Percentiles rank a stretch among this genome's conserved stretches.
Evolutionary conservation across 139 green algal genomes (phyloP).

Genomic region (Spirogloea muscicola): DNA sequence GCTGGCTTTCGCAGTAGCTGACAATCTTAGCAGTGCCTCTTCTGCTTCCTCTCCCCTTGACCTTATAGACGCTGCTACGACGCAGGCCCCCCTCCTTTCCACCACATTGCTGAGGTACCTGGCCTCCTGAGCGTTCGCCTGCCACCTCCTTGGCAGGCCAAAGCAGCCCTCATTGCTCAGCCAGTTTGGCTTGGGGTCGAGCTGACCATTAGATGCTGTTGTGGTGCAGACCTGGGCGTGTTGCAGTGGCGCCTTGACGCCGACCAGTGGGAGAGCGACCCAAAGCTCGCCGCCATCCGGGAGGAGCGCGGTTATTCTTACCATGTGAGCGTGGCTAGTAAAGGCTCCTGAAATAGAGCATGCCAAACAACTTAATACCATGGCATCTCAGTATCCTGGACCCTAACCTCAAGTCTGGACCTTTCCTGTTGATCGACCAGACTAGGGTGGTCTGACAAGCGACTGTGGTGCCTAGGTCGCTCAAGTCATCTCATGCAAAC

Average conservation of each 20-base stretch:
- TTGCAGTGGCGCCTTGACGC: constrained; percentile 37
- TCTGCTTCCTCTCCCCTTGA: background rate
- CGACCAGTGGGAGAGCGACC: constrained; percentile 35
- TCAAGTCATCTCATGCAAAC: no score
- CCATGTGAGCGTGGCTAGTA: no score
- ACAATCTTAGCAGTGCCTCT: background rate
- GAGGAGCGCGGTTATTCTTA: constrained; percentile 29
- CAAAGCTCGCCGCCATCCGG: constrained; percentile 18
- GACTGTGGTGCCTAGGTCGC: no score
- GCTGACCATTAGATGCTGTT: no score
- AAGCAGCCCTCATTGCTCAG: background rate
- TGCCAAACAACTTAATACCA: no score
- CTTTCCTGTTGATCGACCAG: no score
- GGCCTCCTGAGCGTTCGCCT: background rate
- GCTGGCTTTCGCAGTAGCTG: background rate
- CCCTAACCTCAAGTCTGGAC: no score
- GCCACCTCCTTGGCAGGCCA: background rate
- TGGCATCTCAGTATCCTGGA: no score
- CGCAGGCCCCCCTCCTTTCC: background rate
- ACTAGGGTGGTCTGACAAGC: no score
- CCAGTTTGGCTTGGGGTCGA: no score
- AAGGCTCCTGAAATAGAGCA: no score
- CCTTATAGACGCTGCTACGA: background rate
- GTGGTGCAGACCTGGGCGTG: constrained; percentile 33
- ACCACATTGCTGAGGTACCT: background rate